Evolutionary conservation across 106 monocot species (phyloP).

Genomic region (Posidonia australis): DNA sequence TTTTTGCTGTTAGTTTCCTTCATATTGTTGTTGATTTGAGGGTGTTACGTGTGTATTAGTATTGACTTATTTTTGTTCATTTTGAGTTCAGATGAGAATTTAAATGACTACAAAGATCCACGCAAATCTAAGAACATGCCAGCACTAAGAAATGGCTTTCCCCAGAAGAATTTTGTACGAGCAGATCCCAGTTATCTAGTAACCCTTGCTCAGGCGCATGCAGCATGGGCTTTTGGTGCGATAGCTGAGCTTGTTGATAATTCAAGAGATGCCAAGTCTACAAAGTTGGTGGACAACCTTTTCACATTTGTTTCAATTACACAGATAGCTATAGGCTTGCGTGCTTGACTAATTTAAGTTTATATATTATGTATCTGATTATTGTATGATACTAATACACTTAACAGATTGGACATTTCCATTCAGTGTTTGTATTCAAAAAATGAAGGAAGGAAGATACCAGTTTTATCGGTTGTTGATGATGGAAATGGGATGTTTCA

Average conservation of each 20-base stretch:
- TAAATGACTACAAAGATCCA: background rate
- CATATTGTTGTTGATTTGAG: background rate
- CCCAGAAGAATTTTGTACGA: background rate
- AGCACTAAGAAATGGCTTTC: background rate
- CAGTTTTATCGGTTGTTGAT: conserved; percentile 62
- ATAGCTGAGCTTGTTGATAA: conserved; percentile 17
- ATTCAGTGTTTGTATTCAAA: conserved; percentile 43
- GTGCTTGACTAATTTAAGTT: too few species aligned
- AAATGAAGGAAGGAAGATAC: conserved; percentile 32
- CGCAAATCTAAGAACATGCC: background rate
- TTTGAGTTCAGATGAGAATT: background rate
- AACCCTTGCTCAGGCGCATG: conserved; percentile 10
- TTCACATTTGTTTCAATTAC: background rate
- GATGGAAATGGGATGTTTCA: conserved; percentile 66
- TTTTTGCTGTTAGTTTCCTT: background rate
- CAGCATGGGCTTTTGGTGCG: conserved; percentile 14
- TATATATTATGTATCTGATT: background rate
- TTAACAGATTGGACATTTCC: conserved; percentile 46
- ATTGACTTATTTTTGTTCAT: background rate
- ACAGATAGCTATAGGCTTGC: too few species aligned
- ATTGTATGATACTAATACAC: background rate
- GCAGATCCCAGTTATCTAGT: conserved; percentile 10
- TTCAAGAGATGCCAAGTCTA: conserved; percentile 13
- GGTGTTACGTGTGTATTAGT: background rate
- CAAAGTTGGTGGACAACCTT: background rate